phyloP scores from a whole-genome alignment of 2,329 filamentous ascomycete genomes.

The Colletotrichum euphorbiae region DNA sequence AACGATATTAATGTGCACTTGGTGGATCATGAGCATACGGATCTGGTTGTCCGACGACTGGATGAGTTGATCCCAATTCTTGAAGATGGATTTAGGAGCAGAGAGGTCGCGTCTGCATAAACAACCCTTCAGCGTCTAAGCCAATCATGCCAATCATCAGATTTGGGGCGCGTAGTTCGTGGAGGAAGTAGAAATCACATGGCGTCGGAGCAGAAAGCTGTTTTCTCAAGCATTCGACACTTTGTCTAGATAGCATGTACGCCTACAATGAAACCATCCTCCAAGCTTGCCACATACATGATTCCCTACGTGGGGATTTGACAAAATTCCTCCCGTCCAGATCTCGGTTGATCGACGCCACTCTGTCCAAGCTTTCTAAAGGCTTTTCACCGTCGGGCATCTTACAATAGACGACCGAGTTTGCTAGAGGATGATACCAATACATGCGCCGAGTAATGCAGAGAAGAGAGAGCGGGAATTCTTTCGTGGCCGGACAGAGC shows the following conservation, averaged over 20 bases:
- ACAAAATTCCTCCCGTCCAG: conserved; percentile 18
- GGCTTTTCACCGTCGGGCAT: neutral
- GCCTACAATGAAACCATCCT: conserved; percentile 36
- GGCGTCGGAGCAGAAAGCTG: neutral
- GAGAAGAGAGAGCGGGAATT: conserved; percentile 11
- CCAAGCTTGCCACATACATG: conserved; percentile 32
- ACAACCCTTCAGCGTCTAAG: neutral
- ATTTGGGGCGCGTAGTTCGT: neutral
- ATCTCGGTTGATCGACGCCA: conserved; percentile 16
- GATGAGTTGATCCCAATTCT: conserved; percentile 83
- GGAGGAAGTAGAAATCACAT: neutral
- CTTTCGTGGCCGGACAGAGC: conserved; percentile 1
- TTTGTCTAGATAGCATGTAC: conserved; percentile 36
- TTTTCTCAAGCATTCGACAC: conserved; percentile 31
- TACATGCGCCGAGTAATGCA: conserved; percentile 36
- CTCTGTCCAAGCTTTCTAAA: conserved; percentile 34
- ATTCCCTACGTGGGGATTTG: conserved; percentile 12
- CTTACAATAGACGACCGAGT: neutral
- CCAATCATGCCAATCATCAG: neutral
- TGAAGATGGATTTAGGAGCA: conserved; percentile 75
- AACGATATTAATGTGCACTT: conserved; percentile 84
- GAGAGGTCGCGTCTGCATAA: neutral
- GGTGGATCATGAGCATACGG: conserved; percentile 78
- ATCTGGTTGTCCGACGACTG: conserved; percentile 76
- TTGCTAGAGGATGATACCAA: conserved; percentile 17